Conservation (phyloP, 345 rosid species). For the Brassica rapa region DNA sequence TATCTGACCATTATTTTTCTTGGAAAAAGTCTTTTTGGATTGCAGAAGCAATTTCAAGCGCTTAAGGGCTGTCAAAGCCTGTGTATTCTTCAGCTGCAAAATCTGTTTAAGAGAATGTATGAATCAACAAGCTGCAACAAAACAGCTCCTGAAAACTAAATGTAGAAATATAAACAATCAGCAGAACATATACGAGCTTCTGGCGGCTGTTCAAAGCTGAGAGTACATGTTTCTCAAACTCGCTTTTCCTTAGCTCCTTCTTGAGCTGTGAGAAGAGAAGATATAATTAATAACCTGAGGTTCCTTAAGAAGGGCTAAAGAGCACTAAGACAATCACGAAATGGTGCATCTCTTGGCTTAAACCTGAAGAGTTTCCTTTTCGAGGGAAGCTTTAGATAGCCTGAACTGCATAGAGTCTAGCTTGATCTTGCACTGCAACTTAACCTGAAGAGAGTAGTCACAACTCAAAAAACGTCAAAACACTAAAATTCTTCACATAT, state of each 20-base stretch:
- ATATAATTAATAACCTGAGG: not conserved
- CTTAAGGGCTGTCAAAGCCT: slow-evolving; percentile 58
- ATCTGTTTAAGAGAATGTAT: slow-evolving; percentile 49
- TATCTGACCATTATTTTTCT: slow-evolving; percentile 36
- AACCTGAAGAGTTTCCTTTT: slow-evolving; percentile 90
- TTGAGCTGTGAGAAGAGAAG: slow-evolving; percentile 59
- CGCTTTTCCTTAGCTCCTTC: slow-evolving; percentile 71
- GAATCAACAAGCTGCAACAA: slow-evolving; percentile 6
- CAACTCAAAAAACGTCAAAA: slow-evolving; percentile 11
- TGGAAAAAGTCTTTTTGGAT: slow-evolving; percentile 49
- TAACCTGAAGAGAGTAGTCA: slow-evolving; percentile 57
- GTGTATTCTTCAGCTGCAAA: slow-evolving; percentile 72
- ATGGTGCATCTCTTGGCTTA: not conserved
- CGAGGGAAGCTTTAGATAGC: slow-evolving; percentile 62
- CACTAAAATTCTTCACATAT: slow-evolving; percentile 3
- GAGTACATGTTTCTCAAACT: slow-evolving; percentile 59
- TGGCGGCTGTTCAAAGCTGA: slow-evolving; percentile 66
- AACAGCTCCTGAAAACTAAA: not conserved
- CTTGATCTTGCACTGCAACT: slow-evolving; percentile 88
- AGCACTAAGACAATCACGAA: not conserved
- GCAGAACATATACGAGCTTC: slow-evolving; percentile 54
- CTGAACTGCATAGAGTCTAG: slow-evolving; percentile 82
- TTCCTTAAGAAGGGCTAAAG: not conserved
- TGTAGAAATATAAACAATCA: not conserved
- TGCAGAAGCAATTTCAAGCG: slow-evolving; percentile 56